Base-by-base conservation (phyloP, 495 filamentous ascomycete species). In the Penicillium pancosmium region DNA sequence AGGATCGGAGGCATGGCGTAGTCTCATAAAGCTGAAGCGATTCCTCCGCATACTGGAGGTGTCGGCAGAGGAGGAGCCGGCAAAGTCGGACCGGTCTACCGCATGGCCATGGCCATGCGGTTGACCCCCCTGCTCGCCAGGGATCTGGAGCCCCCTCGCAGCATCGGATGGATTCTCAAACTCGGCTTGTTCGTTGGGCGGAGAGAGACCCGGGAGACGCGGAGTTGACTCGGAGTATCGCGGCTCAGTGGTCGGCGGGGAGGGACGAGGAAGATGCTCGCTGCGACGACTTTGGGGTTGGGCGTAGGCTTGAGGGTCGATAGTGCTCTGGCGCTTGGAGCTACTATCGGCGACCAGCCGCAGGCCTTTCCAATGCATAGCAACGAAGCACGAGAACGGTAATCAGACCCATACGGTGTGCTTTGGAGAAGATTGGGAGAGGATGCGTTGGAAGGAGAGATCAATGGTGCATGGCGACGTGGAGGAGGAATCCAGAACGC, bases 1-100 rank as follows among this genome's bases (percentile, higher is more conserved):
- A 48, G 94, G 90, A 72, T 98, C 94, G 15, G 93, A 97, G 49
- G 91, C 92, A 84, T 97, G 90, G 50, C 93, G 88, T 67, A 96
- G 88, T 70, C 88, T 91, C 74, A 96, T 82, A 75, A 97, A 86
- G 69, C 89, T 94, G 70, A 97, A 97, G 35, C 93, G 88, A 58
- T 88, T 76, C 23, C 72, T 71, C 50, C 71, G 70, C 63, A 72
- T 49, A 55, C 59, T 72, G 12, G 67, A 60, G 27, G 67, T 62
- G 13, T 72, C 71, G 34, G 59, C 53, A 11, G 68, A 65, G 41
- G 68, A 44, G 16, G 41, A 54, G 25, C 52, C 50, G 18, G 63
- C 36, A 27, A 59, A 48, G 56, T 58, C 64, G 12, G 64, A 38
- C 18, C 56, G 67, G 25, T 62, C 36, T 19, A 66, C 25, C 15